A percentile compares a stretch with the other conserved stretches of the same genome.
These are phyloP conservation scores for Hylodesmum podocarpum DNA, from an alignment of 306 rosid species.

Conservation along the genomic window DNA sequence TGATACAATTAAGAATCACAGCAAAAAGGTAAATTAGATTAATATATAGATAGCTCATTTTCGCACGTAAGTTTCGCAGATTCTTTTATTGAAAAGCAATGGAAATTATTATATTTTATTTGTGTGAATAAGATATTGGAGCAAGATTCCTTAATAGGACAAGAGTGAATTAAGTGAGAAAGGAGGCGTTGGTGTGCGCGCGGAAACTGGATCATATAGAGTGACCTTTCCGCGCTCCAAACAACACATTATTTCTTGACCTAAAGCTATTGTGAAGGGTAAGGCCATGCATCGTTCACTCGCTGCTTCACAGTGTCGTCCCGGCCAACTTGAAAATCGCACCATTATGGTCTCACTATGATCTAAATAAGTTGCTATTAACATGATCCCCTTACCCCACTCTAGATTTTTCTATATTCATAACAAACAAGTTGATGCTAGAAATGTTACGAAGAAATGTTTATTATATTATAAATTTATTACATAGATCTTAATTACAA, in stretches of 20 bases:
- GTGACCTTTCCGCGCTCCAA: constrained; percentile 43
- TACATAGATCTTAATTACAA: neutral
- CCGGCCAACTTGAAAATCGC: neutral
- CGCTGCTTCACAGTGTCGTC: neutral
- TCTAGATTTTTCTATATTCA: neutral
- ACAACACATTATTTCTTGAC: constrained; percentile 20
- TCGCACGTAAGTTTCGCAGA: neutral
- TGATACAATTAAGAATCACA: neutral
- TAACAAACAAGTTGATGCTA: neutral
- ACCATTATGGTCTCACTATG: neutral
- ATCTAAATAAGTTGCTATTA: neutral
- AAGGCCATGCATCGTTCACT: neutral
- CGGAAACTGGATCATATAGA: constrained; percentile 4
- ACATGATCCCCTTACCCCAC: neutral
- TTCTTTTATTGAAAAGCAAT: neutral
- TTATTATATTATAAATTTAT: too few species aligned
- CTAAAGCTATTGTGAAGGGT: constrained; percentile 17
- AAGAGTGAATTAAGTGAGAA: neutral
- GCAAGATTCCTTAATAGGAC: constrained; percentile 1
- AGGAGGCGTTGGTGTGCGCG: constrained; percentile 11
- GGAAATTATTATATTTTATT: neutral
- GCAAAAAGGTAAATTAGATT: neutral
- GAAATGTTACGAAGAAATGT: neutral
- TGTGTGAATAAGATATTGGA: neutral
- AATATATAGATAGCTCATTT: neutral